These are phyloP conservation scores for Aspergillus bridgeri DNA, from an alignment of 495 filamentous ascomycete genomes.

Conservation along the genomic window DNA sequence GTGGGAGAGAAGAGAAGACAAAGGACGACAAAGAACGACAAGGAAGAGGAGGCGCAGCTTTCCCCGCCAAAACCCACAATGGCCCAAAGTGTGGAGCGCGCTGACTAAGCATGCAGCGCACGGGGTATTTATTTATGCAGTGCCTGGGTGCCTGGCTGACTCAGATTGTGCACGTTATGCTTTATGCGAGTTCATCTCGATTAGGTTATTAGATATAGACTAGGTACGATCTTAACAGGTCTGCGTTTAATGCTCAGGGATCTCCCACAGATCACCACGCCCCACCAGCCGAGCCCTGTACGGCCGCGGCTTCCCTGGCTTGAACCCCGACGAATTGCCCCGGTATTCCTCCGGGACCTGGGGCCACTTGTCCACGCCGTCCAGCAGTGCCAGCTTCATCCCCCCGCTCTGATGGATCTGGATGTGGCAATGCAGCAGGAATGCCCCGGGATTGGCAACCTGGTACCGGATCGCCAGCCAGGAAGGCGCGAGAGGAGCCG, in stretches of 20 bases:
- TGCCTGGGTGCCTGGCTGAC: background rate
- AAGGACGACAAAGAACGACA: background rate
- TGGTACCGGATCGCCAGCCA: slow-evolving; percentile 58
- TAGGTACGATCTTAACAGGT: too few relatives aligned
- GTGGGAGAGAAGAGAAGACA: background rate
- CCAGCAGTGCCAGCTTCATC: slow-evolving; percentile 53
- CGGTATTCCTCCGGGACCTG: slow-evolving; percentile 28
- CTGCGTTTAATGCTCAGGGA: too few relatives aligned
- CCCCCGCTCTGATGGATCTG: slow-evolving; percentile 55
- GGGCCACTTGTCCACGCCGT: slow-evolving; percentile 58
- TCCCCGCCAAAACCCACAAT: background rate
- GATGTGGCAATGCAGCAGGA: slow-evolving; percentile 60
- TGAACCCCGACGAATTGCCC: background rate
- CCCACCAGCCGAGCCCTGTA: background rate
- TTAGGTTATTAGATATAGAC: too few relatives aligned
- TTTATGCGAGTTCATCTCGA: too few relatives aligned
- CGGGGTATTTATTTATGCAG: background rate
- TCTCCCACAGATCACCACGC: background rate
- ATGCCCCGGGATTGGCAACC: slow-evolving; percentile 56
- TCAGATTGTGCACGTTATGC: background rate
- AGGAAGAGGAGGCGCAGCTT: background rate
- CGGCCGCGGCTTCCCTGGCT: background rate
- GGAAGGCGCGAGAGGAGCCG: slow-evolving; percentile 26
- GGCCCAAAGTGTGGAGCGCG: too few relatives aligned
- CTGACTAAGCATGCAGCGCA: background rate